Evolutionary conservation across 257 asterid genomes (phyloP), one percentile per base, ranked within the genome.

Genomic region (Cordia subcordata): DNA sequence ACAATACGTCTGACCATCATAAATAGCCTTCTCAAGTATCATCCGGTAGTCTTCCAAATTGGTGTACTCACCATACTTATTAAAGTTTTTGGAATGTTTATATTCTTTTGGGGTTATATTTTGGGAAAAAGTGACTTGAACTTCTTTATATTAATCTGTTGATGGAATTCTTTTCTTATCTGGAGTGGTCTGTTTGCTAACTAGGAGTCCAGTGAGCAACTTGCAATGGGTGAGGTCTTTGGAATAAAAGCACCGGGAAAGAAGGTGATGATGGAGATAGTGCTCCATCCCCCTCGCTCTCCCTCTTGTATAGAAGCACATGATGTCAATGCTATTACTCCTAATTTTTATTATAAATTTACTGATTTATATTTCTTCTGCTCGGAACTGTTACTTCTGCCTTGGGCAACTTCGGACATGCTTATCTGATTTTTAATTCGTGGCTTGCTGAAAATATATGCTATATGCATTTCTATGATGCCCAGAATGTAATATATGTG

Each of bases 221-320:
- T 92, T 53, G 99, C 96, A 39, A 80, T 92, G 90, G 99, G 99
- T 53, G 96, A 84, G 83, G 87, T 78, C 53, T 92, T 92, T 70
- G 99, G 99, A 75, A 63, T 92, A 70, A 86, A 77, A 75, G 71
- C 94, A 55, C 99, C 99, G 6, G 82, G 65, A 40, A 65, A 84
- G 71, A 82, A 76, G 99, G 99, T 92, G 77, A 71, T 60, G 52
- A 32, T 56, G 57, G 49, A 61, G 35, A n/a, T n/a, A n/a, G n/a
- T n/a, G n/a, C n/a, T 20, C 47, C 17, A 49, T 49, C 12, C 33
- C 50, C 38, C 46, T 52, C 50, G 22, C 46, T 52, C 52, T 49
- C 12, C 18, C 5, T 42, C 57, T 57, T 35, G 10, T 18, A 16
- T 21, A 20, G 53, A 8, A n/a, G 3, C 32, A 10, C 32, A 23